A percentile compares a stretch with the other conserved stretches of the same genome.
phyloP scores from a whole-genome alignment of 805 yeast species.

The Diddensiella santjacobensis region DNA sequence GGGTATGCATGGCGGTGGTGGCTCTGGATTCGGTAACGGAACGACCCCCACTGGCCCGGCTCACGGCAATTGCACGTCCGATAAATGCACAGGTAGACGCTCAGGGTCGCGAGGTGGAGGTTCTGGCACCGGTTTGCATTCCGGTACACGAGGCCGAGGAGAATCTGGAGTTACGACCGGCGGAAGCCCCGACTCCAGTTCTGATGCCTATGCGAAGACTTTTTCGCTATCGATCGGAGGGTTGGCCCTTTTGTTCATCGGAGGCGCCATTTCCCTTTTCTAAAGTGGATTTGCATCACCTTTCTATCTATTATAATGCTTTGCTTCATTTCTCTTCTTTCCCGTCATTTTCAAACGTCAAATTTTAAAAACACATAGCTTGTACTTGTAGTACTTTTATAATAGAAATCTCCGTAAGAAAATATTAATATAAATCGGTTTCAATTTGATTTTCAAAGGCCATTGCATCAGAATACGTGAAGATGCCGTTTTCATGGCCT shows the following conservation, averaged over 20 bases:
- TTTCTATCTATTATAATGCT: neutral
- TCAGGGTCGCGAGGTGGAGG: no score
- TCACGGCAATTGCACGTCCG: neutral
- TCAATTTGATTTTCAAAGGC: neutral
- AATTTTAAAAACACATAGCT: no score
- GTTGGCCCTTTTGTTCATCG: conserved; percentile 1
- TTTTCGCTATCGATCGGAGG: conserved; percentile 2
- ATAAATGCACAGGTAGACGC: neutral
- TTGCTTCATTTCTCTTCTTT: neutral
- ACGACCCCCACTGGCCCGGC: neutral
- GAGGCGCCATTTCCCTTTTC: neutral
- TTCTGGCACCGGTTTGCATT: neutral
- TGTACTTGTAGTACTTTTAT: no score
- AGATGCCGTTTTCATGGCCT: neutral
- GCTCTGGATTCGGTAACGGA: neutral
- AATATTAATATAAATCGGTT: neutral
- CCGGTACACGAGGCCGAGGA: neutral
- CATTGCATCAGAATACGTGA: neutral
- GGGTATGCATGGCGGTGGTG: no score
- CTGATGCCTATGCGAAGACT: neutral
- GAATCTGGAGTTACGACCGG: conserved; percentile 1
- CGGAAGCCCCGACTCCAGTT: neutral
- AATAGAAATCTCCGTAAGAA: neutral
- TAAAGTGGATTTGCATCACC: neutral
- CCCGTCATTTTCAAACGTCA: neutral